phyloP scores from a whole-genome alignment of 2,329 filamentous ascomycete genomes.

The Fusarium foetens region DNA sequence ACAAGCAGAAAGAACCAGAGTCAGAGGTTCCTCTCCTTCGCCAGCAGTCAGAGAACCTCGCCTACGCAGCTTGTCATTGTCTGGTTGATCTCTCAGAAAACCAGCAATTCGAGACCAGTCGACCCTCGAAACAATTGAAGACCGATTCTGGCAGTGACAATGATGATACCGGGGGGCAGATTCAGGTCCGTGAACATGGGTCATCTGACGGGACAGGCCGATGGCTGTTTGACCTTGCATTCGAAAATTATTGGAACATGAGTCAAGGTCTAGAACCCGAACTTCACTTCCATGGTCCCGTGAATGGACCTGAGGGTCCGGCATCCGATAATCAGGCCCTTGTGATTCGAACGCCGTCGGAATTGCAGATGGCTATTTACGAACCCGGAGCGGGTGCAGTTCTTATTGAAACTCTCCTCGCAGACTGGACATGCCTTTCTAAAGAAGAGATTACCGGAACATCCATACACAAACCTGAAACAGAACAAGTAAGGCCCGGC shows the following conservation, averaged over 20 bases:
- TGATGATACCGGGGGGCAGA: too few species aligned
- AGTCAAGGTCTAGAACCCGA: too few species aligned
- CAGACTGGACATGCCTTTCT: neutral
- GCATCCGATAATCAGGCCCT: rapidly evolving
- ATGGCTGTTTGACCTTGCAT: neutral
- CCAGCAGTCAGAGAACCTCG: neutral
- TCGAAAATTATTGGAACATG: rapidly evolving
- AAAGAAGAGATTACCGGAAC: rapidly evolving
- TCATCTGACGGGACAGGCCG: neutral
- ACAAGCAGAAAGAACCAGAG: neutral
- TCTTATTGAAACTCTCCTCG: neutral
- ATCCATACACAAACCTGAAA: rapidly evolving
- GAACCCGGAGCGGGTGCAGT: neutral
- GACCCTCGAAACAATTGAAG: rapidly evolving
- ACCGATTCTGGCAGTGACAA: rapidly evolving
- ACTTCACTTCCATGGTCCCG: too few species aligned
- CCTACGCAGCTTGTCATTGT: neutral
- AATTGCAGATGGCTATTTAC: neutral
- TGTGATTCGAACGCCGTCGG: rapidly evolving
- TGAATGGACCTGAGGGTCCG: rapidly evolving
- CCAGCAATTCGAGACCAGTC: rapidly evolving
- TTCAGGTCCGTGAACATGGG: rapidly evolving
- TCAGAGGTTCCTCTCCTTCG: neutral
- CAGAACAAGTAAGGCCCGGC: rapidly evolving
- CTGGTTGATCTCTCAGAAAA: neutral